Evolutionary conservation across 108 stramenopile genomes (phyloP).

Genomic region (Cyclotella distinguenda): DNA sequence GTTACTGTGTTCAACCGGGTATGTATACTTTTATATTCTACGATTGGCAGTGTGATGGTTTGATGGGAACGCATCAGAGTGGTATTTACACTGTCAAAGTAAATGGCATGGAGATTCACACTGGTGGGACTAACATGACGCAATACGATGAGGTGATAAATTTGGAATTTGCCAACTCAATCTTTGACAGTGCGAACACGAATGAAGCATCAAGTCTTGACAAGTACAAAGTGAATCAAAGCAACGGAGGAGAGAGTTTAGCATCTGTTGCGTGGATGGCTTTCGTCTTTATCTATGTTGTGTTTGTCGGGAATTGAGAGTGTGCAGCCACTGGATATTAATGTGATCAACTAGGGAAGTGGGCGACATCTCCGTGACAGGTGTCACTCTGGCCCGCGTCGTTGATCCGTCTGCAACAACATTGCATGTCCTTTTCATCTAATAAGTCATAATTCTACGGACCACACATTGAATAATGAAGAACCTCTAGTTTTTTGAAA

Average conservation of each 20-base stretch:
- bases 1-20: conserved; percentile 38
- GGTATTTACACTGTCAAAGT: conserved; percentile 36
- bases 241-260: not conserved
- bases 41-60: conserved; percentile 47
- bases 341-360: no score
- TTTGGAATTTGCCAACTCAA: conserved; percentile 23
- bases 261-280: not conserved
- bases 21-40: conserved; percentile 42
- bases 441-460: no score
- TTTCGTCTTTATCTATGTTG: not conserved
- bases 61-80: conserved; percentile 18
- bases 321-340: no score
- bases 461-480: no score
- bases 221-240: not conserved
- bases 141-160: conserved; percentile 27
- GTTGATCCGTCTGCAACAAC: no score
- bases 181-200: not conserved
- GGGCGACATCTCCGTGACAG: no score
- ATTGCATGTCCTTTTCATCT: no score
- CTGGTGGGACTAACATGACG: conserved; percentile 25
- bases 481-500: no score
- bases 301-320: no score
- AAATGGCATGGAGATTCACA: conserved; percentile 32
- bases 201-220: not conserved
- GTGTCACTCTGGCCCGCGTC: no score